Conservation (phyloP, 768 basidiomycete genomes). For the Daedaleopsis sinensis region DNA sequence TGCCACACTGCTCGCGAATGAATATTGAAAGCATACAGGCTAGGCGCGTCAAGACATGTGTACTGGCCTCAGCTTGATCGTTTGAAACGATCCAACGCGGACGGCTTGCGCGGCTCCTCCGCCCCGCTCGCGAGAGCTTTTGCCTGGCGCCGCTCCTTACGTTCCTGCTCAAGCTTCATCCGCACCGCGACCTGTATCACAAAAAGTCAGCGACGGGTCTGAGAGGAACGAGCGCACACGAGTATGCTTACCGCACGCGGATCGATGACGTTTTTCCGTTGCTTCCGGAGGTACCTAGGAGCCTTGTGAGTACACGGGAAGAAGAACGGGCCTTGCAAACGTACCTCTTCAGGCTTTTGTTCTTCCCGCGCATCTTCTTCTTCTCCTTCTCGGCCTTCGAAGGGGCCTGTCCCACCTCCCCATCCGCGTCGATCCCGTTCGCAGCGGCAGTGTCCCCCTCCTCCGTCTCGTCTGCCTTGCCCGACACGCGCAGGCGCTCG, state of each 20-base stretch:
- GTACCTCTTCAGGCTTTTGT: slow-evolving; percentile 84
- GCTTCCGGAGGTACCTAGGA: slow-evolving; percentile 62
- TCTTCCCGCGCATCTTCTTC: slow-evolving; percentile 85
- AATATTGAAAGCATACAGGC: too few species aligned
- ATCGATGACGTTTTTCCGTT: slow-evolving; percentile 94
- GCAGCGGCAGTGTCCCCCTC: slow-evolving; percentile 34
- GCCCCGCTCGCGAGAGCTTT: slow-evolving; percentile 29
- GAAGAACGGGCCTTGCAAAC: background rate
- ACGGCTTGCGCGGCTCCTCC: slow-evolving; percentile 29
- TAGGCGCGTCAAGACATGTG: too few species aligned
- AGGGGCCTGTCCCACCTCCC: slow-evolving; percentile 33
- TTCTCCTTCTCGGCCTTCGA: slow-evolving; percentile 56
- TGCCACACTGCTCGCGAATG: too few species aligned
- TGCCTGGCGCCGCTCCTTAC: slow-evolving; percentile 33
- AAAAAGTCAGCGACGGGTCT: slow-evolving; percentile 32
- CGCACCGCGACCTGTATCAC: slow-evolving; percentile 45
- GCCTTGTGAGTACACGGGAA: background rate
- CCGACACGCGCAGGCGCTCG: slow-evolving; percentile 72
- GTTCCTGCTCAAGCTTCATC: slow-evolving; percentile 42
- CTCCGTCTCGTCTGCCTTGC: slow-evolving; percentile 74
- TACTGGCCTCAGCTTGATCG: slow-evolving; percentile 8
- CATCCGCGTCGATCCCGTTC: slow-evolving; percentile 44
- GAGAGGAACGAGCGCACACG: slow-evolving; percentile 2
- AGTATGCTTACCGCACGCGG: slow-evolving; percentile 60
- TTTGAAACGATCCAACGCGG: slow-evolving; percentile 45